phyloP scores from a whole-genome alignment of 176 grass and related monocot genomes.

The Oryza meridionalis region DNA sequence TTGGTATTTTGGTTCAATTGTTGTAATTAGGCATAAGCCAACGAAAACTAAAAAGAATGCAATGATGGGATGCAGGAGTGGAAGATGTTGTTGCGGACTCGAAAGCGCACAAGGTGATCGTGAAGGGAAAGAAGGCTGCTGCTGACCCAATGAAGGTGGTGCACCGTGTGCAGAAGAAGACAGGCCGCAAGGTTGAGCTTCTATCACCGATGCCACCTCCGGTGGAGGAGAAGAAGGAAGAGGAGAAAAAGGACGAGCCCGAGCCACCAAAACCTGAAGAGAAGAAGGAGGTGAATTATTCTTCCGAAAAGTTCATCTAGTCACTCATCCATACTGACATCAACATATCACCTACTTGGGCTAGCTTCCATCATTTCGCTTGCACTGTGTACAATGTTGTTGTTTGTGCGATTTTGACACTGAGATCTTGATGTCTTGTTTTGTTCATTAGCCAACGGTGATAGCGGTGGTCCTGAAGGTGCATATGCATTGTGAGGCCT shows the following conservation, averaged over 20 bases:
- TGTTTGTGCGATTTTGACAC: background rate
- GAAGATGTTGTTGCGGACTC: conserved; percentile 78
- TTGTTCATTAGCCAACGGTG: conserved; percentile 43
- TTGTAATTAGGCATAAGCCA: background rate
- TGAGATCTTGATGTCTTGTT: conserved; percentile 29
- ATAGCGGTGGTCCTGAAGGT: conserved; percentile 66
- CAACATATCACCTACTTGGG: background rate
- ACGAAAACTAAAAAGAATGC: background rate
- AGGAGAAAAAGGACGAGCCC: conserved; percentile 57
- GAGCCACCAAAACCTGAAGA: conserved; percentile 42
- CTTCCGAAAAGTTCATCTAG: background rate
- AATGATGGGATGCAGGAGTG: conserved; percentile 59
- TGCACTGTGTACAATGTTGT: conserved; percentile 12
- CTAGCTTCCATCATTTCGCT: background rate
- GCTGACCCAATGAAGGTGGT: conserved; percentile 95
- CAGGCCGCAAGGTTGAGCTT: conserved; percentile 89
- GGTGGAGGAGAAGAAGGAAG: conserved; percentile 64
- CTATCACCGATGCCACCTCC: conserved; percentile 59
- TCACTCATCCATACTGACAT: background rate
- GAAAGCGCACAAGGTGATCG: conserved; percentile 75
- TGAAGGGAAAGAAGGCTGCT: conserved; percentile 88
- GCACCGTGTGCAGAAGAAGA: conserved; percentile 87
- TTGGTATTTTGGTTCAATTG: background rate
- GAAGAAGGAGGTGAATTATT: conserved; percentile 35
- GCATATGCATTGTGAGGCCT: conserved; percentile 88